Percentiles rank a stretch among this genome's conserved stretches.
Conservation (phyloP, 2,329 filamentous ascomycete species). For the Xylaria sp. region DNA sequence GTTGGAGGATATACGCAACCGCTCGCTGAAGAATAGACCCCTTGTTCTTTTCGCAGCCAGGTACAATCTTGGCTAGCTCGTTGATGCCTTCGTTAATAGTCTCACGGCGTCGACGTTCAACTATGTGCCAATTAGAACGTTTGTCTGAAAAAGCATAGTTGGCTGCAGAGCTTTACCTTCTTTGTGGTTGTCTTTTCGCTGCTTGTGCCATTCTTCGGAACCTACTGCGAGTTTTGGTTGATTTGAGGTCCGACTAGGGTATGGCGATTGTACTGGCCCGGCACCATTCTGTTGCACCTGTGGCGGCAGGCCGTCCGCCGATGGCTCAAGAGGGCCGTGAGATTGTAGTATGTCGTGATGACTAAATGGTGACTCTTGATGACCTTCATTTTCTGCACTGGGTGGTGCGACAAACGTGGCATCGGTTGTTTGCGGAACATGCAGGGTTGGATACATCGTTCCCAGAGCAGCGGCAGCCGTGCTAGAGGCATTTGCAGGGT, state of each 20-base stretch:
- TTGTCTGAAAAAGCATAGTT: background rate
- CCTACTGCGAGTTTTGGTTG: constrained; percentile 85
- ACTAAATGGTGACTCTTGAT: constrained; percentile 50
- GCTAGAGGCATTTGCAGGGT: constrained; percentile 65
- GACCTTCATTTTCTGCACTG: constrained; percentile 52
- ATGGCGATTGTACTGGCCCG: constrained; percentile 42
- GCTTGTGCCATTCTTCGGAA: constrained; percentile 97
- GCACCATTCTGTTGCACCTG: constrained; percentile 54
- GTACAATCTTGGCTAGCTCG: constrained; percentile 96
- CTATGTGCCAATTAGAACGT: constrained; percentile 58
- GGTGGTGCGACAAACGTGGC: constrained; percentile 68
- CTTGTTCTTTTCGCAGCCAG: constrained; percentile 98
- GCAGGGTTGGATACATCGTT: constrained; percentile 68
- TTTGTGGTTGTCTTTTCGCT: constrained; percentile 98
- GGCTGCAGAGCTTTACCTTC: constrained; percentile 70
- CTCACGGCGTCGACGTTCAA: constrained; percentile 94
- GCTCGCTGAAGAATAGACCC: constrained; percentile 94
- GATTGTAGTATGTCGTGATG: constrained; percentile 51
- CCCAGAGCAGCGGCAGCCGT: constrained; percentile 69
- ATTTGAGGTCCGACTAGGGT: constrained; percentile 53
- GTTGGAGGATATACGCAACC: constrained; percentile 91
- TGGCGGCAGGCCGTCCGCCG: constrained; percentile 42
- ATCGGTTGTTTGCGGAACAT: constrained; percentile 67
- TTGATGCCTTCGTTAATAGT: constrained; percentile 99
- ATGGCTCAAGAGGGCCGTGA: constrained; percentile 51